Evolutionary conservation across 2,329 filamentous ascomycete species (phyloP).

Genomic region (Microsporum audouinii): DNA sequence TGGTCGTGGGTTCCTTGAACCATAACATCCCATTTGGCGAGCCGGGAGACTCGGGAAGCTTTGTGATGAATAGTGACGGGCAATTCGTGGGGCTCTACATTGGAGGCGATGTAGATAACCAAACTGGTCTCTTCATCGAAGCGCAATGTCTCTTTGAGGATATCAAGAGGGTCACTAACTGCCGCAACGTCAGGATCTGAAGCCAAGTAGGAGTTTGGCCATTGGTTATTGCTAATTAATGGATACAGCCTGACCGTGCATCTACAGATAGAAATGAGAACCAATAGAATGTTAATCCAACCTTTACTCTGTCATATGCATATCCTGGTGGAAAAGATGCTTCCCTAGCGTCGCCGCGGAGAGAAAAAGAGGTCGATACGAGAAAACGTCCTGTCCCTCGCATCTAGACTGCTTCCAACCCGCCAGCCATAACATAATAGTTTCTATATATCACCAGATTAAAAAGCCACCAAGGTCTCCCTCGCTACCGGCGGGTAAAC

Average conservation of each 20-base stretch:
- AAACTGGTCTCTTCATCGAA: background rate
- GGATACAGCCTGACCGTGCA: no score
- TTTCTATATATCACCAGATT: background rate
- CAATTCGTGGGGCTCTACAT: background rate
- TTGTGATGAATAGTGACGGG: background rate
- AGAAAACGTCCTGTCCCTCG: background rate
- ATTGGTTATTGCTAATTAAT: no score
- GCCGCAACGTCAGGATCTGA: background rate
- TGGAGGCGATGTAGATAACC: background rate
- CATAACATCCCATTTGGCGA: background rate
- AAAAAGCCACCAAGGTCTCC: background rate
- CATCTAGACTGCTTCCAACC: background rate
- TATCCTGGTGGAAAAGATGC: background rate
- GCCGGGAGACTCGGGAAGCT: background rate
- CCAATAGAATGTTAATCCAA: no score
- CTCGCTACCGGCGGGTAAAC: constrained; percentile 1
- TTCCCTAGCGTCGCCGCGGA: background rate
- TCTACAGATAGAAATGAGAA: no score
- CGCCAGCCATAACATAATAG: no score
- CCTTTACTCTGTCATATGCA: background rate
- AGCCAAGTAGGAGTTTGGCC: no score
- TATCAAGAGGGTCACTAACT: background rate
- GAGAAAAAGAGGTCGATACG: background rate
- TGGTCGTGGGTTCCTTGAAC: background rate
- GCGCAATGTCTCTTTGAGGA: background rate